Conservation (phyloP, 2,329 filamentous ascomycete species). For the Epichloe glyceriae region DNA sequence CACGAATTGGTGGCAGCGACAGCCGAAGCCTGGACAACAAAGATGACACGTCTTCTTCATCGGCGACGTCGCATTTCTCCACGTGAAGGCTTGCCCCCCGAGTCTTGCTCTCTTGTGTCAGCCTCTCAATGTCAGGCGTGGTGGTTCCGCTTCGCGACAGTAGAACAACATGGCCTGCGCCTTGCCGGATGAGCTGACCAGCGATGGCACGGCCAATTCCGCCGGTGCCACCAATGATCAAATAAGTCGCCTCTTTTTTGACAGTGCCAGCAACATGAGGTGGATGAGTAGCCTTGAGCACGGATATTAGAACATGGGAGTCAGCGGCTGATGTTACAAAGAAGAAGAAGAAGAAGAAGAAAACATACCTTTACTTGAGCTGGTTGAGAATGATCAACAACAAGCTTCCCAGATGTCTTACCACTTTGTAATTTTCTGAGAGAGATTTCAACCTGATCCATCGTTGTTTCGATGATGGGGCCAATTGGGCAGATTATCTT, state of each 20-base stretch:
- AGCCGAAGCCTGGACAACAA: constrained; percentile 12
- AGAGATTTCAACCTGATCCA: constrained; percentile 25
- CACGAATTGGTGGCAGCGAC: constrained; percentile 26
- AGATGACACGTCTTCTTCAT: constrained; percentile 17
- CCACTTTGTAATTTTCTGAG: constrained; percentile 24
- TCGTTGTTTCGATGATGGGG: constrained; percentile 21
- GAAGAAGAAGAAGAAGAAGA: no score
- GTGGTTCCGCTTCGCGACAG: constrained; percentile 33
- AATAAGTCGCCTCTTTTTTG: constrained; percentile 30
- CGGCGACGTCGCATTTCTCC: constrained; percentile 35
- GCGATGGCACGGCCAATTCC: constrained; percentile 37
- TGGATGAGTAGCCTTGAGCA: constrained; percentile 12
- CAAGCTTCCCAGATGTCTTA: constrained; percentile 28
- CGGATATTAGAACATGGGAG: background rate
- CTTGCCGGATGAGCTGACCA: constrained; percentile 33
- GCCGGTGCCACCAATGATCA: constrained; percentile 38
- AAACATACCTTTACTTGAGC: constrained; percentile 27
- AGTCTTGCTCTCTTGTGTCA: constrained; percentile 24
- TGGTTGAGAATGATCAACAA: constrained; percentile 27
- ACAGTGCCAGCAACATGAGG: constrained; percentile 11
- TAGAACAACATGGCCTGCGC: constrained; percentile 34
- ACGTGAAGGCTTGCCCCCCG: constrained; percentile 31
- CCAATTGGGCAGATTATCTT: constrained; percentile 23
- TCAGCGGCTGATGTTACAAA: background rate
- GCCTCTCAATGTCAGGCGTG: constrained; percentile 25